These are phyloP conservation scores for Hypoxylon sp. DNA, from an alignment of 2,329 filamentous ascomycete genomes.

Conservation along the genomic window DNA sequence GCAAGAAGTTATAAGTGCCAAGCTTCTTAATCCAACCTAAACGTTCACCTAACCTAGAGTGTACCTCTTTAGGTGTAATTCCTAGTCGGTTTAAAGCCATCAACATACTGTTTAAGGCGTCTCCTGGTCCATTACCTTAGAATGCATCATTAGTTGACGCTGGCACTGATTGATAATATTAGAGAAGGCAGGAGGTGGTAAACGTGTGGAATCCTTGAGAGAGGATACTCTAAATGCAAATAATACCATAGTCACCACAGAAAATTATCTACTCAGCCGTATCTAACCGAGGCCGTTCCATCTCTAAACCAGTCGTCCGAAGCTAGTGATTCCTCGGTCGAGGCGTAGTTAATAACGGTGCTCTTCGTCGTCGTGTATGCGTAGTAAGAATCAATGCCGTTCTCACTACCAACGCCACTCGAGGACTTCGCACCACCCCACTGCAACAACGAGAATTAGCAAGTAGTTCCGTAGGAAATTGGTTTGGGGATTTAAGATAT, in stretches of 20 bases:
- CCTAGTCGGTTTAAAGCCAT: too few species aligned
- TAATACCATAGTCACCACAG: background rate
- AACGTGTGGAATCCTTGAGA: too few species aligned
- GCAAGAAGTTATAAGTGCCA: too few species aligned
- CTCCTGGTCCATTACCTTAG: too few species aligned
- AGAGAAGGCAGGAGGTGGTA: too few species aligned
- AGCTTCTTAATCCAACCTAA: too few species aligned
- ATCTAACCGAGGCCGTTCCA: constrained; percentile 69
- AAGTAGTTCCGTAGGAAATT: background rate
- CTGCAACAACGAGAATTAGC: background rate
- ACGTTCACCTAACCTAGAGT: too few species aligned
- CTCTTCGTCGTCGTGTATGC: constrained; percentile 75
- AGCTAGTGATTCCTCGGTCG: constrained; percentile 64
- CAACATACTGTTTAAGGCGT: too few species aligned
- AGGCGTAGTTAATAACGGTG: constrained; percentile 78
- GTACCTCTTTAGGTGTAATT: too few species aligned
- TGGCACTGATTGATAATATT: too few species aligned
- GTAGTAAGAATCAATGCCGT: constrained; percentile 75
- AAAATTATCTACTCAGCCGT: constrained; percentile 62
- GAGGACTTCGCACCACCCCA: constrained; percentile 76
- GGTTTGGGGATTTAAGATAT: background rate
- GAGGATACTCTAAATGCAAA: background rate
- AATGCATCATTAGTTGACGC: too few species aligned
- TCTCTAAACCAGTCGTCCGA: constrained; percentile 79
- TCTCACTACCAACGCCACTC: constrained; percentile 80